Evolutionary conservation across 2,329 filamentous ascomycete genomes (phyloP).

Genomic region (Colletotrichum sp.): DNA sequence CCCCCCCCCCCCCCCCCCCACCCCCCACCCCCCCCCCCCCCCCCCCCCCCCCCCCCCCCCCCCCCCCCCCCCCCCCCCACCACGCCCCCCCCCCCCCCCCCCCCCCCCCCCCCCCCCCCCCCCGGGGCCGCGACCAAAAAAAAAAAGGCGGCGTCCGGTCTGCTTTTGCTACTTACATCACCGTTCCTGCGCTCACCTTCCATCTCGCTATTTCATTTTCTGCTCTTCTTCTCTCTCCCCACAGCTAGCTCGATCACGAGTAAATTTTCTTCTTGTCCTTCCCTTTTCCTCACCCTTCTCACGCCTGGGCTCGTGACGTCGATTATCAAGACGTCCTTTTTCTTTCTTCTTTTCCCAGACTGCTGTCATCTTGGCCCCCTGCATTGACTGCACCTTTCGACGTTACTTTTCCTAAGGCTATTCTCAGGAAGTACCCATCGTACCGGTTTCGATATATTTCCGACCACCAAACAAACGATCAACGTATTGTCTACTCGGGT

Average conservation of each 20-base stretch:
- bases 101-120: not conserved
- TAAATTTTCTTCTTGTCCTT: slow-evolving; percentile 12
- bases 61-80: not conserved
- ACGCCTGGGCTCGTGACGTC: not conserved
- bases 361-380: not conserved
- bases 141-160: not conserved
- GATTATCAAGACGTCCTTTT: not conserved
- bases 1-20: too few species aligned
- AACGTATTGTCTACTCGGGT: not conserved
- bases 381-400: slow-evolving; percentile 16
- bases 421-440: not conserved
- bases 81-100: too few species aligned
- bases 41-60: too few species aligned
- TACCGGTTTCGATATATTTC: slow-evolving; percentile 10
- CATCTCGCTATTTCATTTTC: not conserved
- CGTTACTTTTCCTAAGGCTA: not conserved
- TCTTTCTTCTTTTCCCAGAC: not conserved
- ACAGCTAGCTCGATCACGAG: not conserved
- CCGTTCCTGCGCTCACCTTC: not conserved
- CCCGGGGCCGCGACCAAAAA: not conserved
- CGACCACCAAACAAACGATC: not conserved
- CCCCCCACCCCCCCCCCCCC: too few species aligned
- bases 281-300: not conserved
- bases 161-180: not conserved
- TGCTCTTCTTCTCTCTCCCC: not conserved